phyloP scores from a whole-genome alignment of 805 yeast genomes.

The Cyberlindnera xylosilytica region DNA sequence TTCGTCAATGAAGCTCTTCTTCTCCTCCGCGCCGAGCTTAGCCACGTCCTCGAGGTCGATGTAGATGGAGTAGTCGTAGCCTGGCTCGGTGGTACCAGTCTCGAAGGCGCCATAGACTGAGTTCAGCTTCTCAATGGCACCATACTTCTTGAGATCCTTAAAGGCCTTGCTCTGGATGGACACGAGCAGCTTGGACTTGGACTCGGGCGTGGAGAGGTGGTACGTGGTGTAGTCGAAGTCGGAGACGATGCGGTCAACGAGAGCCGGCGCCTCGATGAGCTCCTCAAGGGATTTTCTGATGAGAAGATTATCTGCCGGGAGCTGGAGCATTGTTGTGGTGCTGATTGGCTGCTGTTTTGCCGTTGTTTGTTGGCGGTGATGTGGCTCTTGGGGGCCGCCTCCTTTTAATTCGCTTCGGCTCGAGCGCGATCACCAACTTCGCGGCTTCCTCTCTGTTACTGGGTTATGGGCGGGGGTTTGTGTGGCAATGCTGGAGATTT shows the following conservation, averaged over 20 bases:
- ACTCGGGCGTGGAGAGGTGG: slow-evolving; percentile 86
- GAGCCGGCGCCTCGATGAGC: slow-evolving; percentile 51
- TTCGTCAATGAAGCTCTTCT: slow-evolving; percentile 52
- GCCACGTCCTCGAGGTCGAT: slow-evolving; percentile 51
- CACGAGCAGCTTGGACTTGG: slow-evolving; percentile 59
- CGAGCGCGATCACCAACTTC: too few species aligned
- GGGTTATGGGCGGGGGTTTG: too few species aligned
- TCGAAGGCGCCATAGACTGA: slow-evolving; percentile 46
- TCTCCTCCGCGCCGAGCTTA: slow-evolving; percentile 43
- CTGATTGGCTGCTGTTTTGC: not conserved
- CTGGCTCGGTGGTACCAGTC: slow-evolving; percentile 52
- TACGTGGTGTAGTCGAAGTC: slow-evolving; percentile 96
- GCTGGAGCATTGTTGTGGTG: slow-evolving; percentile 61
- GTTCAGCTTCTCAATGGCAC: slow-evolving; percentile 52
- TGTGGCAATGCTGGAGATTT: too few species aligned
- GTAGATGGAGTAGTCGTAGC: slow-evolving; percentile 76
- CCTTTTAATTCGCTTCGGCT: too few species aligned
- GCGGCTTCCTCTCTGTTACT: too few species aligned
- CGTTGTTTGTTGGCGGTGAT: too few species aligned
- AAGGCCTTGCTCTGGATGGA: slow-evolving; percentile 77
- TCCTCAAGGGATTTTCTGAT: slow-evolving; percentile 78
- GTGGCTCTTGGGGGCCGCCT: too few species aligned
- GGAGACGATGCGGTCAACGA: slow-evolving; percentile 81
- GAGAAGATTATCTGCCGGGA: slow-evolving; percentile 80
- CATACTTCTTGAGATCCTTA: slow-evolving; percentile 67